Evolutionary conservation across 164 flowering plant species (phyloP), one percentile per base, ranked within the genome.

Genomic region (Piper longum): DNA sequence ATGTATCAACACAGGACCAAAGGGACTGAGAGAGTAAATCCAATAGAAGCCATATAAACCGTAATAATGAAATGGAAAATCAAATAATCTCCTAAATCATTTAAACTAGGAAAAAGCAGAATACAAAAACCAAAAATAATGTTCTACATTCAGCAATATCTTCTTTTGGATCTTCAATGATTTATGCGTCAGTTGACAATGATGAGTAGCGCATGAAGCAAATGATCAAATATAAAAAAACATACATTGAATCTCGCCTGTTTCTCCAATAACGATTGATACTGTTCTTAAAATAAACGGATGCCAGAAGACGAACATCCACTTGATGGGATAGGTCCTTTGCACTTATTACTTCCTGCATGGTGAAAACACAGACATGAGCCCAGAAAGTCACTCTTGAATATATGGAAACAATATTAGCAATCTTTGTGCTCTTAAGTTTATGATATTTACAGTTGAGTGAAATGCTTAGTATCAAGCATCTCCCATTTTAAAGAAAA

Each of bases 281-380:
- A 68, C 86, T 82, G 60, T 93, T 93, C 80, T 93, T 93, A 56
- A 93, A 85, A 69, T 87, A 90, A 43, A 93, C 91, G 0, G 99
- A 82, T 18, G 99, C 97, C 87, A 90, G 40, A 41, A 93, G 73
- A 41, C 97, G 84, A 59, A 90, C 82, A 76, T 93, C 92, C 26
- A 72, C 80, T 62, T 82, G 92, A 54, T 84, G 66, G 26, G 63
- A 86, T 57, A 90, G 79, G 75, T 88, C 92, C 71, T 80, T 78
- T 0, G 96, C 75, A 19, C 83, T 80, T 42, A 93, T 90, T 65
- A 93, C 80, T 75, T 93, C 99, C 96, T 92, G 79, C 80, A 74
- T 14, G 14, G 14, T 14, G 14, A 16, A 43, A 12, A 44, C 16
- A 16, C 40, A 64, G 17, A 56, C 59, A 4, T 8, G 9, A 43